Base-by-base conservation (phyloP, 1,284 basidiomycete species). In the Xerocomus cyaneibrunnescens region DNA sequence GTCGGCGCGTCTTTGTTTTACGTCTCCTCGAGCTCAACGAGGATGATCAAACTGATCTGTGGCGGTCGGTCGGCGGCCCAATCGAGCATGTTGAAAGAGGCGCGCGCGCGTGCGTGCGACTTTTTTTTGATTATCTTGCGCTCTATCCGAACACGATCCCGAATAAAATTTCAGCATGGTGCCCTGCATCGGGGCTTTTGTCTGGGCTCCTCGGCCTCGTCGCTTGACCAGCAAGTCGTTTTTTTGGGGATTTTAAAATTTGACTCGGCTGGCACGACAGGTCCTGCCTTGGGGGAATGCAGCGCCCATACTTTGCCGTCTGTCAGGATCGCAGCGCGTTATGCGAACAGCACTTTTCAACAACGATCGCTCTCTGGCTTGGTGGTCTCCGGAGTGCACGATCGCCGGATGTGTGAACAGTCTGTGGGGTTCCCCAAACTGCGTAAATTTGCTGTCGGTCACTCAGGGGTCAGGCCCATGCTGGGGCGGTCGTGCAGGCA, bases 1-100 rank as follows among this genome's bases (percentile, higher is more conserved):
- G 56, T 62, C 62, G 61, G 61, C 31, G 62, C 35, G 62, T 46
- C 52, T 27, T 51, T 52, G 44, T 46, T 65, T 66, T 66, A 64
- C 64, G 62, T 62, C 49, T 44, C 46, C 16, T n/a, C 2, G 39
- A 28, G 13, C 45, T 31, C 45, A 37, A 25, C 40, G 25, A 27
- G 49, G 35, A 16, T n/a, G n/a, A n/a, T n/a, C n/a, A n/a, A n/a
- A n/a, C n/a, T 38, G 25, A 22, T 45, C 40, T 14, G 41, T 31
- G 37, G 37, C 37, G 22, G 42, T 39, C 54, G 14, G 37, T 38
- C 46, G 57, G 50, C 38, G 36, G 34, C 53, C 34, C 21, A 65
- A 62, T 64, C 31, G 19, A 59, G 58, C 30, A 63, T 37, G 32
- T 32, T 54, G 37, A 65, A 62, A 46, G 55, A 36, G 22, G 40